Evolutionary conservation across 1,284 basidiomycete species (phyloP).

Genomic region (Microbotryum scabiosae): DNA sequence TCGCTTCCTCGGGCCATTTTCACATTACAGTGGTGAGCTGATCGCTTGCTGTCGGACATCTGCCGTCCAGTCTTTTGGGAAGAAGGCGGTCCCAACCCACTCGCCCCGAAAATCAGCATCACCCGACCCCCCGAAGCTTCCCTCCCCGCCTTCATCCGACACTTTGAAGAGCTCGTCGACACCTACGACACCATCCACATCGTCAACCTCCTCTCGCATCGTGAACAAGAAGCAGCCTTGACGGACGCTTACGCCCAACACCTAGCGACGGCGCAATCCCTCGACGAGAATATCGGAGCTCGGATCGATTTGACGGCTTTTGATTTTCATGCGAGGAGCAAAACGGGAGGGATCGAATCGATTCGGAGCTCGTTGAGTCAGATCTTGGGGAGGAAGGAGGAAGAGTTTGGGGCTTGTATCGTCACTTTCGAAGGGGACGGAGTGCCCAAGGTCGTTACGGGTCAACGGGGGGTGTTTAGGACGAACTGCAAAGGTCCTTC

Average conservation of each 20-base stretch:
- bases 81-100: slow-evolving; percentile 79
- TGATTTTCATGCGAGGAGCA: slow-evolving; percentile 84
- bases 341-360: slow-evolving; percentile 75
- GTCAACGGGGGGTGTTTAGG: slow-evolving; percentile 83
- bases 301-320: slow-evolving; percentile 62
- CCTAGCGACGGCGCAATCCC: slow-evolving; percentile 41
- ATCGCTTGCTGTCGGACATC: background rate
- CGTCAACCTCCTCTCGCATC: slow-evolving; percentile 48
- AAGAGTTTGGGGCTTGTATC: slow-evolving; percentile 66
- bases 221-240: slow-evolving; percentile 64
- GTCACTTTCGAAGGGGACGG: slow-evolving; percentile 56
- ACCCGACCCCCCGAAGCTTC: slow-evolving; percentile 84
- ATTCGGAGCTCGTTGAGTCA: slow-evolving; percentile 65
- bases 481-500: slow-evolving; percentile 80
- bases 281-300: slow-evolving; percentile 8
- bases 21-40: slow-evolving; percentile 20
- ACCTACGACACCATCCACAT: slow-evolving; percentile 32
- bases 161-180: slow-evolving; percentile 64
- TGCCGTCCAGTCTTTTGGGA: slow-evolving; percentile 79
- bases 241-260: slow-evolving; percentile 74
- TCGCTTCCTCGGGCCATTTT: slow-evolving; percentile 21
- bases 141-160: slow-evolving; percentile 90
- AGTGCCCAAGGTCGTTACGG: slow-evolving; percentile 59
- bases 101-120: slow-evolving; percentile 70
- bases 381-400: slow-evolving; percentile 56